phyloP scores from a whole-genome alignment of 176 grass and related monocot species.

The Oryza brachyantha region DNA sequence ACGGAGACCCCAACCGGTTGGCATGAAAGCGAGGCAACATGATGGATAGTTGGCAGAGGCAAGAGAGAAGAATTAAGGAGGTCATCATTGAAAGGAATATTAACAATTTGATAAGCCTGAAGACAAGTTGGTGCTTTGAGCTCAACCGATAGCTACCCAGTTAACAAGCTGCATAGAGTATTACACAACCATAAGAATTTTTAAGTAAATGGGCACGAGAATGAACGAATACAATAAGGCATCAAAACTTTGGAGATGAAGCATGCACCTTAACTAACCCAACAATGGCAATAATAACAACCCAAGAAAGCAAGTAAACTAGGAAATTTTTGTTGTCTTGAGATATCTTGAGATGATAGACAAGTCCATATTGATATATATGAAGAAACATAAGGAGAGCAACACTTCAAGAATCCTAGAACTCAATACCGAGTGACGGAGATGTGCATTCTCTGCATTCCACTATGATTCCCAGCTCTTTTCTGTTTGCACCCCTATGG shows the following conservation, averaged over 20 bases:
- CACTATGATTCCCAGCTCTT: constrained; percentile 99
- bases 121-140: constrained; percentile 77
- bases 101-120: constrained; percentile 81
- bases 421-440: constrained; percentile 63
- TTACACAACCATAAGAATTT: constrained; percentile 24
- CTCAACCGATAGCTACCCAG: constrained; percentile 61
- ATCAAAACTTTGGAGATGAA: constrained; percentile 7
- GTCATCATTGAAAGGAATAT: constrained; percentile 70
- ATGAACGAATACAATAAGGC: constrained; percentile 10
- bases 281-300: constrained; percentile 84
- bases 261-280: constrained; percentile 75
- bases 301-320: constrained; percentile 90
- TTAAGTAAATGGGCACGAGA: constrained; percentile 6
- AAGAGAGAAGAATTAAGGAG: constrained; percentile 62
- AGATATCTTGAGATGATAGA: constrained; percentile 94
- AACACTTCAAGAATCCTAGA: constrained; percentile 83
- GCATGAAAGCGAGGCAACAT: constrained; percentile 90
- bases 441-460: constrained; percentile 86
- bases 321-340: constrained; percentile 82
- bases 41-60: constrained; percentile 70
- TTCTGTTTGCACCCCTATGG: constrained; percentile 77
- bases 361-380: constrained; percentile 96
- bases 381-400: constrained; percentile 82
- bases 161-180: constrained; percentile 59
- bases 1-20: constrained; percentile 89